A percentile compares a stretch with the other conserved stretches of the same genome.
These are phyloP conservation scores for Ophiostoma triangulosporum DNA, from an alignment of 2,329 filamentous ascomycete species.

Conservation along the genomic window DNA sequence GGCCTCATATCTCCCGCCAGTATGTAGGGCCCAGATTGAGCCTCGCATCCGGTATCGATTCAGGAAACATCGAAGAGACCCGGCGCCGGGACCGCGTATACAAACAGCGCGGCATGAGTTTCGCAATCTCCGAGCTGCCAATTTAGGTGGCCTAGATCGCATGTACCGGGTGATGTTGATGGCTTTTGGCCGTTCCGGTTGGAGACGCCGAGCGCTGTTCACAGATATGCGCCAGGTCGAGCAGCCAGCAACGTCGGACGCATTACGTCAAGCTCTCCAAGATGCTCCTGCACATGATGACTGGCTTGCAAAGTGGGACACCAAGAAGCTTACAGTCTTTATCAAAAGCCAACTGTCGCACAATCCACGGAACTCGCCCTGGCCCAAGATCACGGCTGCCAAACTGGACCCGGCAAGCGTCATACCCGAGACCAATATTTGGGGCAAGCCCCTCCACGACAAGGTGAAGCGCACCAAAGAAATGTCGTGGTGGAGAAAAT, in stretches of 20 bases:
- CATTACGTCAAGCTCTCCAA: constrained; percentile 22
- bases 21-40: constrained; percentile 32
- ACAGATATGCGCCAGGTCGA: constrained; percentile 22
- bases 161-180: constrained; percentile 34
- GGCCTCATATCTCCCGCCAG: constrained; percentile 42
- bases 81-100: constrained; percentile 19
- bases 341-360: constrained; percentile 26
- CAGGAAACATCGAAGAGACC: constrained; percentile 23
- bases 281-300: constrained; percentile 14
- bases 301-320: constrained; percentile 38
- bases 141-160: constrained; percentile 32
- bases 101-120: constrained; percentile 29
- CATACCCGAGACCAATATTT: constrained; percentile 33
- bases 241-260: constrained; percentile 26
- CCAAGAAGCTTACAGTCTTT: constrained; percentile 28
- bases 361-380: constrained; percentile 19
- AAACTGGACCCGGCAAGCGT: constrained; percentile 21
- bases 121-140: constrained; percentile 37
- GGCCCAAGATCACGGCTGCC: constrained; percentile 19
- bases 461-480: constrained; percentile 29
- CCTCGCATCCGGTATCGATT: constrained; percentile 33
- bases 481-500: constrained; percentile 33
- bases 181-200: constrained; percentile 40
- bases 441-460: constrained; percentile 31
- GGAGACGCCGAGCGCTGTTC: constrained; percentile 35